Percentiles rank a stretch among this genome's conserved stretches.
These are phyloP conservation scores for Vigna mungo DNA, from an alignment of 306 rosid species.

Conservation along the genomic window DNA sequence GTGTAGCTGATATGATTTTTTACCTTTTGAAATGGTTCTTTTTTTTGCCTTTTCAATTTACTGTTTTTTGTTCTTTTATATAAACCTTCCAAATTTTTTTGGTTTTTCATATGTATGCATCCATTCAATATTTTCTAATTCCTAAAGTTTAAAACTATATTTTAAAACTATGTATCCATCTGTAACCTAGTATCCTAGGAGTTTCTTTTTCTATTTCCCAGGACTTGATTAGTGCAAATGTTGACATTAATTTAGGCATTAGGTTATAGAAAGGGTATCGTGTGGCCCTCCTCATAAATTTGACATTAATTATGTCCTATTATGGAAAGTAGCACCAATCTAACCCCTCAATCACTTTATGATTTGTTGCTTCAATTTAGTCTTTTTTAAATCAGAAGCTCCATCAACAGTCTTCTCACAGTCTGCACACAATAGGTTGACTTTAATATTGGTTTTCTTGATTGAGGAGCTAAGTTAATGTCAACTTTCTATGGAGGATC, in stretches of 20 bases:
- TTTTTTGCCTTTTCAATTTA: not conserved
- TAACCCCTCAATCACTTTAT: not conserved
- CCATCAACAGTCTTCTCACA: not conserved
- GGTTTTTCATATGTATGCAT: not conserved
- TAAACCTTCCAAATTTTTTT: constrained; percentile 9
- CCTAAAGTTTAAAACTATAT: not conserved
- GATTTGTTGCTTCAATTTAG: constrained; percentile 18
- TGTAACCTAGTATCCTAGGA: no score
- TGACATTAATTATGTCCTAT: no score
- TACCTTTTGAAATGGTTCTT: not conserved
- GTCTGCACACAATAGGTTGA: not conserved
- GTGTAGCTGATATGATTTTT: constrained; percentile 26
- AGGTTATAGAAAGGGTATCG: no score
- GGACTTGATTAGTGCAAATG: not conserved
- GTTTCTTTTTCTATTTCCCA: no score
- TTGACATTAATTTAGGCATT: not conserved
- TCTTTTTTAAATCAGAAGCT: constrained; percentile 21
- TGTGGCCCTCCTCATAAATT: no score
- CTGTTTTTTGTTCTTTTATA: not conserved
- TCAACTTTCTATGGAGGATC: constrained; percentile 32
- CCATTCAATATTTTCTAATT: not conserved
- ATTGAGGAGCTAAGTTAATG: constrained; percentile 16
- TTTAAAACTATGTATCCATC: no score
- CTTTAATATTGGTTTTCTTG: constrained; percentile 17
- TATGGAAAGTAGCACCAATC: not conserved